Evolutionary conservation across 805 yeast species (phyloP), one percentile per base, ranked within the genome.

Genomic region (Wickerhamomyces strasburgensis): DNA sequence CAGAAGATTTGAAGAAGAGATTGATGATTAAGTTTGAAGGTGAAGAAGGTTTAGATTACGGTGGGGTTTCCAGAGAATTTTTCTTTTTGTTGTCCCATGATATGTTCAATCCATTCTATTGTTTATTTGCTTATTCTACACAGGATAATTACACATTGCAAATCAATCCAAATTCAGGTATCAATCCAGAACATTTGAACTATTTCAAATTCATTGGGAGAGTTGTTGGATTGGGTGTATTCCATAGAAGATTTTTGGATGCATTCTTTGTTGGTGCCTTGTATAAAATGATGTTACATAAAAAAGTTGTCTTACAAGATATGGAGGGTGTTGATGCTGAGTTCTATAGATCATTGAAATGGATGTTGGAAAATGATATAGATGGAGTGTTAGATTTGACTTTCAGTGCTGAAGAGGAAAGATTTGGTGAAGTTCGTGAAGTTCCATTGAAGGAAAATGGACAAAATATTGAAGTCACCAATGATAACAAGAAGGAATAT

Each of bases 261-360:
- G 98, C 98, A 0, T 93, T 93, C 74, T 93, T 93, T 63, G 96
- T 94, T 53, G 96, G 96, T 49, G 98, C 98, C 1, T 77, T 93
- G 62, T 93, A 93, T 67, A 93, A 93, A 69, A 87, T 93, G 97
- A 87, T 93, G 84, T 72, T 93, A 52, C 86, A 80, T 58, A 93
- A 93, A 64, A 88, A 88, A 68, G 96, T 93, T 49, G 90, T 87
- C 2, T 68, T 93, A 49, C 95, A 86, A 62, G 99, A 93, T 65
- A 84, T 93, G 94, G 98, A 93, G 64, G 95, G 97, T 64, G 97
- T 94, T 43, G 99, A 93, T 64, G 90, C 96, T 17, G 98, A 93
- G 58, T 88, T 90, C 66, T 87, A 87, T 67, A 79, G 93, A 57
- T 90, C 96, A 17, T 70, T 93, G 63, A 85, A 86, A 56, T 93